Evolutionary conservation across 768 basidiomycete species (phyloP).

Genomic region (Xerocomus spinulosus): DNA sequence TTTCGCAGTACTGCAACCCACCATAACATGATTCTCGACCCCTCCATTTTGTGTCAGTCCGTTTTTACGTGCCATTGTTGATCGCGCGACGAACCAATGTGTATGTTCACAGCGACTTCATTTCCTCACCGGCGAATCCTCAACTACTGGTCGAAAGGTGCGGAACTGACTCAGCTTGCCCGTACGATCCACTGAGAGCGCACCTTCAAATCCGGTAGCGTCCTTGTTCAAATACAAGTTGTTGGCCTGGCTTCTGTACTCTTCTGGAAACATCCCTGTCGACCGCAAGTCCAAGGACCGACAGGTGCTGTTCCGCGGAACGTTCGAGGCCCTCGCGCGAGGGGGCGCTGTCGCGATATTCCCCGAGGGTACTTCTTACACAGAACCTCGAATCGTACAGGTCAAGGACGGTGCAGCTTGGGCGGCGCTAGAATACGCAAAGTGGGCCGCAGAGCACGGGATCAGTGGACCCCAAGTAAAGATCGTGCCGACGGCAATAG

Average conservation of each 20-base stretch:
- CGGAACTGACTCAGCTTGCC: conserved; percentile 12
- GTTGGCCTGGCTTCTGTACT: conserved; percentile 67
- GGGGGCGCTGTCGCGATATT: conserved; percentile 89
- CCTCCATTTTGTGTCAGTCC: conserved; percentile 69
- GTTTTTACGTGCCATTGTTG: conserved; percentile 10
- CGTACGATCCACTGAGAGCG: conserved; percentile 8
- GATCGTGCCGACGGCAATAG: conserved; percentile 82
- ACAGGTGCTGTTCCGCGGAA: conserved; percentile 80
- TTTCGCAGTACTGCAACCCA: conserved; percentile 70
- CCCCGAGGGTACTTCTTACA: conserved; percentile 91
- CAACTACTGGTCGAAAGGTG: conserved; percentile 95
- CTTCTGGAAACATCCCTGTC: conserved; percentile 96
- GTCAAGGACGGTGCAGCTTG: conserved; percentile 92
- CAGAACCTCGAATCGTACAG: conserved; percentile 89
- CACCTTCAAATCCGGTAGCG: conserved; percentile 38
- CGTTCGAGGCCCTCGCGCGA: conserved; percentile 77
- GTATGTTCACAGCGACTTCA: conserved; percentile 53
- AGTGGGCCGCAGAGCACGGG: conserved; percentile 63
- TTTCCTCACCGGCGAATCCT: conserved; percentile 80
- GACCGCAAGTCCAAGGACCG: conserved; percentile 94
- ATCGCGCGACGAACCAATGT: conserved; percentile 16
- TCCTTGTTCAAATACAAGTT: conserved; percentile 78
- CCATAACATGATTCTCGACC: conserved; percentile 95
- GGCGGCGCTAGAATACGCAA: conserved; percentile 90
- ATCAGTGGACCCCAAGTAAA: conserved; percentile 43